Evolutionary conservation across 2,329 filamentous ascomycete genomes (phyloP).

Genomic region (Aureobasidium namibiae): DNA sequence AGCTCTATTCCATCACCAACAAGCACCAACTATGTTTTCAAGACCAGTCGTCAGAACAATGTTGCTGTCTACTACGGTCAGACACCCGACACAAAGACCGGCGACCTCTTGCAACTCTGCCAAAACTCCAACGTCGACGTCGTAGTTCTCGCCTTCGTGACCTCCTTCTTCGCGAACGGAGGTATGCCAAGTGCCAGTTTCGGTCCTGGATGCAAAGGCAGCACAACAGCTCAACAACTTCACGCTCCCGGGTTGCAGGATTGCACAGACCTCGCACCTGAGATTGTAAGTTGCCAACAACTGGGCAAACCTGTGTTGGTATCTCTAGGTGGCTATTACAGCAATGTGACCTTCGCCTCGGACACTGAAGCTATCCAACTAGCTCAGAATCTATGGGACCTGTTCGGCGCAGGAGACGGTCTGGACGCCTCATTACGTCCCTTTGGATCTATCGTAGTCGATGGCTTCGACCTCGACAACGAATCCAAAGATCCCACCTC

Average conservation of each 20-base stretch:
- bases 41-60: conserved; percentile 20
- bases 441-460: conserved; percentile 25
- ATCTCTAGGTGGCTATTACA: conserved; percentile 27
- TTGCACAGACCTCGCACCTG: conserved; percentile 29
- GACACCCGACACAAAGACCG: conserved; percentile 20
- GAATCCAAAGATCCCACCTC: conserved; percentile 23
- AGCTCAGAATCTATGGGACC: conserved; percentile 27
- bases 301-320: conserved; percentile 34
- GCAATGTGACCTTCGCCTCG: conserved; percentile 23
- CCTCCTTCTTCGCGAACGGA: conserved; percentile 25
- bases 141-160: conserved; percentile 29
- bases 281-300: conserved; percentile 30
- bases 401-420: conserved; percentile 27
- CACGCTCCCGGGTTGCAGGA: conserved; percentile 31
- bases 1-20: background rate
- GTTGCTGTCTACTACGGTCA: conserved; percentile 29
- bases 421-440: conserved; percentile 23
- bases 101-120: conserved; percentile 25
- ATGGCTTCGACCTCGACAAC: conserved; percentile 34
- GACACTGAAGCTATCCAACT: conserved; percentile 24
- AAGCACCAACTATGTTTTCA: conserved; percentile 20
- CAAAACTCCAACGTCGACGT: conserved; percentile 28
- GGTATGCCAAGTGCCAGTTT: conserved; percentile 26
- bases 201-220: conserved; percentile 28
- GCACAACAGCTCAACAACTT: conserved; percentile 25